Conservation (phyloP, 371 early-diverging fungal genomes). For the Mortierella sp. region DNA sequence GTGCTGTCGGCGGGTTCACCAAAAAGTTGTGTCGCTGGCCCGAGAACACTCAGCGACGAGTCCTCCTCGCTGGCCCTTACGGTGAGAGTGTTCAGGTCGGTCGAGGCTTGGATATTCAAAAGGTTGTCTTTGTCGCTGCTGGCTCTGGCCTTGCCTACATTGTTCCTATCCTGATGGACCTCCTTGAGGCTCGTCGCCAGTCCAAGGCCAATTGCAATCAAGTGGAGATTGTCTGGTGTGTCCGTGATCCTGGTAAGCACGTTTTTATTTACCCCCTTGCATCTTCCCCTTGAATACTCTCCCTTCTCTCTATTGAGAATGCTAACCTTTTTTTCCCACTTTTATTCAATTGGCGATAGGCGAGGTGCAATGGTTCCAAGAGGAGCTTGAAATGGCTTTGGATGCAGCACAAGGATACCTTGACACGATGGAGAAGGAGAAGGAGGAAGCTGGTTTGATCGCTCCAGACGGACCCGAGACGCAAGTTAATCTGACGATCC, state of each 20-base stretch:
- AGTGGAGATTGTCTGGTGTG: slow-evolving; percentile 48
- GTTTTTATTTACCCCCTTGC: not conserved
- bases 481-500: slow-evolving; percentile 21
- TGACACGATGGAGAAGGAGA: slow-evolving; percentile 27
- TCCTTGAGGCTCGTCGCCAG: slow-evolving; percentile 42
- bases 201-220: slow-evolving; percentile 16
- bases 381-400: slow-evolving; percentile 60
- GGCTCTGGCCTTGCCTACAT: slow-evolving; percentile 71
- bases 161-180: slow-evolving; percentile 64
- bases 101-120: slow-evolving; percentile 38
- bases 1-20: slow-evolving; percentile 70
- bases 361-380: slow-evolving; percentile 67
- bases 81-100: slow-evolving; percentile 52
- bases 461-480: slow-evolving; percentile 20
- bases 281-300: not conserved
- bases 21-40: slow-evolving; percentile 58
- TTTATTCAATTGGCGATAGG: slow-evolving; percentile 16
- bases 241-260: slow-evolving; percentile 32
- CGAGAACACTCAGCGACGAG: slow-evolving; percentile 57
- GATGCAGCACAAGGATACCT: slow-evolving; percentile 33
- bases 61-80: slow-evolving; percentile 68
- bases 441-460: slow-evolving; percentile 37
- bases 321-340: not conserved
- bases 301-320: not conserved
- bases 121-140: slow-evolving; percentile 62